Evolutionary conservation across 106 monocot species (phyloP).

Genomic region (Dendrobium catenatum): DNA sequence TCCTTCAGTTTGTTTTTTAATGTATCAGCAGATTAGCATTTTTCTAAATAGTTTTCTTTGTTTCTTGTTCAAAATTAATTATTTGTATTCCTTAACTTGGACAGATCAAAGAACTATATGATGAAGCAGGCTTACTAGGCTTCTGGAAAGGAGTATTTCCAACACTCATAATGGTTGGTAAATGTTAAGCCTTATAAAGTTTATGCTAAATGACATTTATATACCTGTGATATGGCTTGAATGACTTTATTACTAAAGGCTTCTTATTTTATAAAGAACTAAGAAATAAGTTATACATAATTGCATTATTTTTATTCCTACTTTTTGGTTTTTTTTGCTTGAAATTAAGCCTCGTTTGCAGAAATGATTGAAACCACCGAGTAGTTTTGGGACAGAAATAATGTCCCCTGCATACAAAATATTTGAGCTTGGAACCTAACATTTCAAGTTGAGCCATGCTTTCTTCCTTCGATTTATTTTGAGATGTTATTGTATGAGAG

Average conservation of each 20-base stretch:
- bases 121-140: slow-evolving; percentile 79
- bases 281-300: background rate
- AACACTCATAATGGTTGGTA: slow-evolving; percentile 87
- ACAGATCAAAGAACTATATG: slow-evolving; percentile 83
- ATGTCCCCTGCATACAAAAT: background rate
- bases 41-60: background rate
- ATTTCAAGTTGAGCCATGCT: background rate
- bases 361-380: background rate
- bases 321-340: background rate
- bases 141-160: slow-evolving; percentile 99
- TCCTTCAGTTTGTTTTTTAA: background rate
- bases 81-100: background rate
- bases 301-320: background rate
- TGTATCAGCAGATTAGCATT: background rate
- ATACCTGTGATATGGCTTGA: background rate
- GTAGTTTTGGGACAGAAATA: background rate
- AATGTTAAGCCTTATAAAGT: background rate
- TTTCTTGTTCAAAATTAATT: slow-evolving; percentile 3
- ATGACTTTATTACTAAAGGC: background rate
- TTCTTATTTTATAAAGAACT: background rate
- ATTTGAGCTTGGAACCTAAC: background rate
- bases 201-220: background rate
- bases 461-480: background rate
- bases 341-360: background rate
- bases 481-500: background rate